Percentiles rank a stretch among this genome's conserved stretches.
phyloP scores from a whole-genome alignment of 164 flowering plant genomes.

The Magnolia kwangsiensis region DNA sequence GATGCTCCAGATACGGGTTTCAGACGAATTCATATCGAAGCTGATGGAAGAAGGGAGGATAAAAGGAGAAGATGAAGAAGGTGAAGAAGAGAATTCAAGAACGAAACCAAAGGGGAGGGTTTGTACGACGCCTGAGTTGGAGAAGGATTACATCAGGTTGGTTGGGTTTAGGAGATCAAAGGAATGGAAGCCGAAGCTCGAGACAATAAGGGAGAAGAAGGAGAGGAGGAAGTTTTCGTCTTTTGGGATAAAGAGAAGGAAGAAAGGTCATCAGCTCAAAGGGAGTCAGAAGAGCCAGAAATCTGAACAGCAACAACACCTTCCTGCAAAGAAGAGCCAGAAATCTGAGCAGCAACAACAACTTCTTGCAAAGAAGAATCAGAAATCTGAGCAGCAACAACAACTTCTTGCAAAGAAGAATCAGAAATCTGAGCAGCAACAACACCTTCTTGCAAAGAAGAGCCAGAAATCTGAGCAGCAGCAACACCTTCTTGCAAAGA shows the following conservation, averaged over 20 bases:
- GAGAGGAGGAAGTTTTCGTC: slow-evolving; percentile 6
- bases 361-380: too few relatives aligned
- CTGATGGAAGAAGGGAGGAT: slow-evolving; percentile 26
- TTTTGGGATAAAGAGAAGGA: slow-evolving; percentile 21
- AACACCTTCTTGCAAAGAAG: not conserved
- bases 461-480: not conserved
- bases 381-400: too few relatives aligned
- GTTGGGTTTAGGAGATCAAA: slow-evolving; percentile 31
- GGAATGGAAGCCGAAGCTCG: slow-evolving; percentile 62
- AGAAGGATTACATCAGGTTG: slow-evolving; percentile 52
- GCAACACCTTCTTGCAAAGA: not conserved
- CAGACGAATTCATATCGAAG: slow-evolving; percentile 57
- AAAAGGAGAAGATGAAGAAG: slow-evolving; percentile 3
- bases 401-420: not conserved
- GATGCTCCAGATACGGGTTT: slow-evolving; percentile 43
- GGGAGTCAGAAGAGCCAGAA: not conserved
- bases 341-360: too few relatives aligned
- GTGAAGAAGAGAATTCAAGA: not conserved
- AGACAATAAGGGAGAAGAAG: slow-evolving; percentile 42
- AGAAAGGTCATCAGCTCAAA: slow-evolving; percentile 2
- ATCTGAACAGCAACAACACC: not conserved
- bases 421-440: slow-evolving; percentile 1
- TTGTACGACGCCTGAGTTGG: slow-evolving; percentile 50
- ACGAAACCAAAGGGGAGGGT: slow-evolving; percentile 15
- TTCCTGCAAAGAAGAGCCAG: not conserved